Conservation (phyloP, 1,284 basidiomycete genomes). For the Boletus coffeatus region DNA sequence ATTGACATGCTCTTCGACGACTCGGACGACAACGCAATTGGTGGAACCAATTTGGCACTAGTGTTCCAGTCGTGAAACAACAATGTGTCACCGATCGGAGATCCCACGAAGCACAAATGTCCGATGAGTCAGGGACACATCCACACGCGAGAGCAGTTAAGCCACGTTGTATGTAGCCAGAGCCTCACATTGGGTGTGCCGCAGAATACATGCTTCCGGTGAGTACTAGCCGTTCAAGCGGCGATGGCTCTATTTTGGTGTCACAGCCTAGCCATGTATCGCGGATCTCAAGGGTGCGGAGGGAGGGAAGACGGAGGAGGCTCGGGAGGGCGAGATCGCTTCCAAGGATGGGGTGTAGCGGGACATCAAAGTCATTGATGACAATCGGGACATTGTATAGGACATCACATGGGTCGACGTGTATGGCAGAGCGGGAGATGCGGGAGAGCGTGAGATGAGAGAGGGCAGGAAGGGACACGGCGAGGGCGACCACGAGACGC, state of each 20-base stretch:
- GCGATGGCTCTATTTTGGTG: no score
- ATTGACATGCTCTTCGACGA: neutral
- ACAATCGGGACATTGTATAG: conserved; percentile 45
- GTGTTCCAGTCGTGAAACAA: neutral
- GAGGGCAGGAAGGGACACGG: conserved; percentile 52
- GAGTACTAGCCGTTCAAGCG: conserved; percentile 20
- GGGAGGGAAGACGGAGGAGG: conserved; percentile 54
- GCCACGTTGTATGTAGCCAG: conserved; percentile 25
- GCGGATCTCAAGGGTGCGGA: conserved; percentile 55
- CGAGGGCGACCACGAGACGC: conserved; percentile 63
- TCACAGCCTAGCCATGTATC: conserved; percentile 61
- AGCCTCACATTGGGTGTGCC: conserved; percentile 14
- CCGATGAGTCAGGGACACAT: conserved; percentile 14
- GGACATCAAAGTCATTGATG: conserved; percentile 58
- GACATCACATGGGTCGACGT: conserved; percentile 43
- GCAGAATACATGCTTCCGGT: conserved; percentile 29
- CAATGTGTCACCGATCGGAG: conserved; percentile 11
- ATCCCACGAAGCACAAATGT: conserved; percentile 20
- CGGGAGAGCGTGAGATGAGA: conserved; percentile 53
- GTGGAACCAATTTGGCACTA: no score
- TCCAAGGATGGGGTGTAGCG: conserved; percentile 50
- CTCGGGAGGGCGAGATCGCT: conserved; percentile 56
- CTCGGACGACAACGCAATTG: neutral
- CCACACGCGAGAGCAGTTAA: conserved; percentile 16
- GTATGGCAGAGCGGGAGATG: conserved; percentile 58